phyloP scores from a whole-genome alignment of 495 filamentous ascomycete species.

The Penicillium bovifimosum region DNA sequence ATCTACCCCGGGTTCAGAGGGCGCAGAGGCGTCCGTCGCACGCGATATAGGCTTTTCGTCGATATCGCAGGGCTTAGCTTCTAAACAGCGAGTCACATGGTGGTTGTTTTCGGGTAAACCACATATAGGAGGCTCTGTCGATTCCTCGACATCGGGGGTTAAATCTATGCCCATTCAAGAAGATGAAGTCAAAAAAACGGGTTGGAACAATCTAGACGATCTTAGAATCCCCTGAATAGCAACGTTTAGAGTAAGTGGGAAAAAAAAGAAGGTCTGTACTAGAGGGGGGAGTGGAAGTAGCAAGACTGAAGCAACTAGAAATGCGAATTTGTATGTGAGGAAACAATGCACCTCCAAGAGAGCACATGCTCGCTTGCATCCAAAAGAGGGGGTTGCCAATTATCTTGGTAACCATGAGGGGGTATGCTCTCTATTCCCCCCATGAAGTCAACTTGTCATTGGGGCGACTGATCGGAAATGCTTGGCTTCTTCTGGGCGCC shows the following conservation, averaged over 20 bases:
- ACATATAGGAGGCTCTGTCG: slow-evolving; percentile 44
- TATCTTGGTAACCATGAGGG: slow-evolving; percentile 12
- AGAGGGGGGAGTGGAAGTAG: background rate
- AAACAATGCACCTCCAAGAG: background rate
- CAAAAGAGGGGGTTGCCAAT: slow-evolving; percentile 10
- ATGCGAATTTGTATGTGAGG: background rate
- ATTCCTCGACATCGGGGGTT: slow-evolving; percentile 39
- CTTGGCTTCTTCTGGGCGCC: slow-evolving; percentile 15
- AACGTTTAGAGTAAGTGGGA: background rate
- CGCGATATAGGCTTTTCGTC: slow-evolving; percentile 6
- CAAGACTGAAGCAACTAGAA: background rate
- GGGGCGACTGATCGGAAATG: slow-evolving; percentile 8
- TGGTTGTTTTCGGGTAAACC: slow-evolving; percentile 22
- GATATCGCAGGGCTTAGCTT: slow-evolving; percentile 6
- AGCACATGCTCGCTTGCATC: slow-evolving; percentile 1
- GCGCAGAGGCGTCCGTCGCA: background rate
- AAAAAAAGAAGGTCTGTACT: background rate
- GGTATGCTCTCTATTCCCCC: slow-evolving; percentile 6
- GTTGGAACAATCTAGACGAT: background rate
- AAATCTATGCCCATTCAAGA: slow-evolving; percentile 43
- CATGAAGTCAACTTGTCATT: slow-evolving; percentile 13
- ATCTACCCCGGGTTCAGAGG: background rate
- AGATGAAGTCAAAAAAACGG: slow-evolving; percentile 10
- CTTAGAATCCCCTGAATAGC: background rate
- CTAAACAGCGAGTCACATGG: slow-evolving; percentile 20